These are phyloP conservation scores for Botrytis fabae DNA, from an alignment of 2,329 filamentous ascomycete genomes.

Conservation along the genomic window DNA sequence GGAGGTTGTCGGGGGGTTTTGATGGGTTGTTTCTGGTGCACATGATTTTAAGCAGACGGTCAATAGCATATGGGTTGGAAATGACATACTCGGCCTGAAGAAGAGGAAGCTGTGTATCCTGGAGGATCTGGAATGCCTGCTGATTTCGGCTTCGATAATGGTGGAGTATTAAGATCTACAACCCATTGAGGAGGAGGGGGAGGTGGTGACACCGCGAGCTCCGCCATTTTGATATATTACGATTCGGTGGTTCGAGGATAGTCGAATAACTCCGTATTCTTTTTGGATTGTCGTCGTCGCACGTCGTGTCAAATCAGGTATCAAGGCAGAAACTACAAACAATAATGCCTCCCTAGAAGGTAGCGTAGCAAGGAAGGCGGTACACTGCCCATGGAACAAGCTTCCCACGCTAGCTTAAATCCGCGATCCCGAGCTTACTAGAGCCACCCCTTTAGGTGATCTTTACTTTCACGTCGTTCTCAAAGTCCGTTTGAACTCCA, in stretches of 20 bases:
- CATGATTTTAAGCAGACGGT: neutral
- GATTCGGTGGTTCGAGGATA: neutral
- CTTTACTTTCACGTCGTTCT: conserved; percentile 18
- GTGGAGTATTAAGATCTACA: conserved; percentile 70
- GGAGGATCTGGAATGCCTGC: conserved; percentile 77
- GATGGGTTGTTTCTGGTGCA: conserved; percentile 42
- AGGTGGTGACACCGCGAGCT: conserved; percentile 31
- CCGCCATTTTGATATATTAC: conserved; percentile 2
- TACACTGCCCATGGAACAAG: conserved; percentile 10
- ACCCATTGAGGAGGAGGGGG: conserved; percentile 76
- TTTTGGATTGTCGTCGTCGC: neutral
- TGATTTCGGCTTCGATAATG: conserved; percentile 65
- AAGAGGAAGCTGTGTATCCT: conserved; percentile 63
- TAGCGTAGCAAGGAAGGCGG: neutral
- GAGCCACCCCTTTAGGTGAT: conserved; percentile 25
- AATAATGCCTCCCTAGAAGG: neutral
- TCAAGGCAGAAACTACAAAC: conserved; percentile 7
- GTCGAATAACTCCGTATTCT: neutral
- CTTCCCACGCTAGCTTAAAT: conserved; percentile 17
- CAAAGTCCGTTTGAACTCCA: conserved; percentile 23
- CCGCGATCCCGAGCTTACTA: conserved; percentile 26
- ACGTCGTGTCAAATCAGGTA: neutral
- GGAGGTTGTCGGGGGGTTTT: conserved; percentile 61
- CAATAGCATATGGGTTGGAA: neutral
- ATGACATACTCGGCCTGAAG: conserved; percentile 56